phyloP scores from a whole-genome alignment of 495 filamentous ascomycete genomes.

The Cercophora samala region DNA sequence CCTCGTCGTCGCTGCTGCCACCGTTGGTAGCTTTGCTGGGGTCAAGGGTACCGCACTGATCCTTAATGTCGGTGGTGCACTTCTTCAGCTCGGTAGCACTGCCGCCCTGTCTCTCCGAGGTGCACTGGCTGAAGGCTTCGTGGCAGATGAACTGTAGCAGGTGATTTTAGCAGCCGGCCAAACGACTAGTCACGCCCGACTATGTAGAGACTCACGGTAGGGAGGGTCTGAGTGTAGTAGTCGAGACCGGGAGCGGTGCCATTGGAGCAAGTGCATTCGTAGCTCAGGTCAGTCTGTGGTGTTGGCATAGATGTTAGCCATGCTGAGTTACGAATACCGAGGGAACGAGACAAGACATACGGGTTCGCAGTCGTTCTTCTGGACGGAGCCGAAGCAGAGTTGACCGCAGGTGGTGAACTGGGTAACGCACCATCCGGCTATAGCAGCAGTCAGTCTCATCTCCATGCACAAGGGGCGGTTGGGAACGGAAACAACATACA shows the following conservation, averaged over 20 bases:
- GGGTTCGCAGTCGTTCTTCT: slow-evolving; percentile 29
- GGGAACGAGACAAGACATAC: slow-evolving; percentile 19
- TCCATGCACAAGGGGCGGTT: background rate
- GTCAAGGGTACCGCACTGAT: slow-evolving; percentile 36
- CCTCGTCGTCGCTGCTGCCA: background rate
- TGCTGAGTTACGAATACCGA: too few relatives aligned
- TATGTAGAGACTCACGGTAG: slow-evolving; percentile 31
- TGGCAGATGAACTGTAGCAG: slow-evolving; percentile 33
- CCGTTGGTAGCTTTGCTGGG: slow-evolving; percentile 26
- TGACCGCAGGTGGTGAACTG: slow-evolving; percentile 36
- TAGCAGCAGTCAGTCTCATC: slow-evolving; percentile 1
- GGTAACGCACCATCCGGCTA: slow-evolving; percentile 36
- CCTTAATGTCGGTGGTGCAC: slow-evolving; percentile 35
- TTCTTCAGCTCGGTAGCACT: slow-evolving; percentile 28
- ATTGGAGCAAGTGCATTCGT: slow-evolving; percentile 35
- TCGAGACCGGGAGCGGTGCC: slow-evolving; percentile 35
- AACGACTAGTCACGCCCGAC: too few relatives aligned
- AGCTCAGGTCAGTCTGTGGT: slow-evolving; percentile 29
- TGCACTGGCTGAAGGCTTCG: slow-evolving; percentile 33
- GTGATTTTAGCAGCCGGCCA: too few relatives aligned
- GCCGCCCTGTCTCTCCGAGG: slow-evolving; percentile 23
- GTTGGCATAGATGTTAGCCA: too few relatives aligned
- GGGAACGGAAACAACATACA: slow-evolving; percentile 25
- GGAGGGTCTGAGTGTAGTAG: slow-evolving; percentile 39
- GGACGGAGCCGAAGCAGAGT: slow-evolving; percentile 28